A percentile compares a stretch with the other conserved stretches of the same genome.
Evolutionary conservation across 768 basidiomycete species (phyloP).

Genomic region (Kwoniella dendrophila): DNA sequence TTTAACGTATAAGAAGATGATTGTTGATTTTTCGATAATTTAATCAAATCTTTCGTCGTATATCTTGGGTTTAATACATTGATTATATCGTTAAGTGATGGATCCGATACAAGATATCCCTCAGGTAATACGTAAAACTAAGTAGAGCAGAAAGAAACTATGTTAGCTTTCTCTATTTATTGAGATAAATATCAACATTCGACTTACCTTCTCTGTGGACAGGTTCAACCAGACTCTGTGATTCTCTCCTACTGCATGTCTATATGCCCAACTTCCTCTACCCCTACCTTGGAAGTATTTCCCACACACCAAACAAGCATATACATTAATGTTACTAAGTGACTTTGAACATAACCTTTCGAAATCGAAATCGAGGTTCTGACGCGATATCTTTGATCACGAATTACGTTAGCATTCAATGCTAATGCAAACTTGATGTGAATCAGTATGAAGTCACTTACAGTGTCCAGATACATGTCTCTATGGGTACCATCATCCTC

Average conservation of each 20-base stretch:
- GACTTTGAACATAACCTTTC: slow-evolving; percentile 98
- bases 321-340: slow-evolving; percentile 93
- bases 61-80: slow-evolving; percentile 89
- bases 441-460: slow-evolving; percentile 57
- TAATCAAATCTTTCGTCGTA: slow-evolving; percentile 65
- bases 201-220: slow-evolving; percentile 82
- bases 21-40: slow-evolving; percentile 46
- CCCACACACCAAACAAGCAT: slow-evolving; percentile 95
- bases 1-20: slow-evolving; percentile 78
- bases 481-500: slow-evolving; percentile 60
- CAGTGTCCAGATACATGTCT: slow-evolving; percentile 93
- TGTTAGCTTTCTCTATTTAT: background rate
- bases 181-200: slow-evolving; percentile 4
- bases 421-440: background rate
- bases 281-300: slow-evolving; percentile 99
- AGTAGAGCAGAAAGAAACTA: background rate
- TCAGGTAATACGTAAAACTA: slow-evolving; percentile 97
- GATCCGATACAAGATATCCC: slow-evolving; percentile 93
- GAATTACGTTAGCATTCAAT: background rate
- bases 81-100: slow-evolving; percentile 91
- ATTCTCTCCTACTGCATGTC: slow-evolving; percentile 95
- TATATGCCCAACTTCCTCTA: slow-evolving; percentile 88
- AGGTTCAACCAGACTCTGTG: slow-evolving; percentile 98
- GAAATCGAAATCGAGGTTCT: slow-evolving; percentile 93
- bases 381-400: slow-evolving; percentile 76